Conservation (phyloP, 2,329 filamentous ascomycete species). For the Botrytis tulipae region DNA sequence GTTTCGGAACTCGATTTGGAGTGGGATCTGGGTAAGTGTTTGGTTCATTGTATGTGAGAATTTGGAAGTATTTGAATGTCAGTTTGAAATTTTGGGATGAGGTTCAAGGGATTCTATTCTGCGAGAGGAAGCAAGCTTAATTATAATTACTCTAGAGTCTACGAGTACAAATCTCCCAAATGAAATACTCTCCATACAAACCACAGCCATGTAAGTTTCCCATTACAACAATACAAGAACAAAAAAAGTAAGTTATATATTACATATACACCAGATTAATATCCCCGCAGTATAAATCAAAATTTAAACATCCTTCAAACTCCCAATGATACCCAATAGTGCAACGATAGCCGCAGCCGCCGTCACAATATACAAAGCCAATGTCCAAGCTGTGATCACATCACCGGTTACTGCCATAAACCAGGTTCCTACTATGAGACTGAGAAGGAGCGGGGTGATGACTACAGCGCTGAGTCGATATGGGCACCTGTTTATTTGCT, state of each 20-base stretch:
- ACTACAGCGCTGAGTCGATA: constrained; percentile 30
- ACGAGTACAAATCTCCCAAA: not conserved
- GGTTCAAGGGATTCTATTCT: not conserved
- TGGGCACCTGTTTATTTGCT: constrained; percentile 27
- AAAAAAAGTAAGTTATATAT: not conserved
- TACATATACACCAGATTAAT: not conserved
- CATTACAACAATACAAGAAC: not conserved
- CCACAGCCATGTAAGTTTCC: not conserved
- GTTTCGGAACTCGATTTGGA: too few species aligned
- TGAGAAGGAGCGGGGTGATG: constrained; percentile 26
- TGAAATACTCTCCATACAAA: not conserved
- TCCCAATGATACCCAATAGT: constrained; percentile 32
- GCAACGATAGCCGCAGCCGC: constrained; percentile 33
- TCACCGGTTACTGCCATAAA: constrained; percentile 29
- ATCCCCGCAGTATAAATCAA: not conserved
- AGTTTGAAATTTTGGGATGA: not conserved
- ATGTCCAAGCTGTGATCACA: constrained; percentile 32
- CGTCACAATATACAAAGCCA: constrained; percentile 32
- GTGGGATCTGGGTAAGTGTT: not conserved
- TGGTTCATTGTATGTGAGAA: not conserved
- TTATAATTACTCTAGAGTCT: not conserved
- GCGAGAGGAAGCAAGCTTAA: not conserved
- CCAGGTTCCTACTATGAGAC: constrained; percentile 28
- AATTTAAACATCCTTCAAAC: constrained; percentile 32
- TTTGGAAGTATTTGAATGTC: not conserved